phyloP scores from a whole-genome alignment of 345 rosid species.

The Ailanthus altissimus region DNA sequence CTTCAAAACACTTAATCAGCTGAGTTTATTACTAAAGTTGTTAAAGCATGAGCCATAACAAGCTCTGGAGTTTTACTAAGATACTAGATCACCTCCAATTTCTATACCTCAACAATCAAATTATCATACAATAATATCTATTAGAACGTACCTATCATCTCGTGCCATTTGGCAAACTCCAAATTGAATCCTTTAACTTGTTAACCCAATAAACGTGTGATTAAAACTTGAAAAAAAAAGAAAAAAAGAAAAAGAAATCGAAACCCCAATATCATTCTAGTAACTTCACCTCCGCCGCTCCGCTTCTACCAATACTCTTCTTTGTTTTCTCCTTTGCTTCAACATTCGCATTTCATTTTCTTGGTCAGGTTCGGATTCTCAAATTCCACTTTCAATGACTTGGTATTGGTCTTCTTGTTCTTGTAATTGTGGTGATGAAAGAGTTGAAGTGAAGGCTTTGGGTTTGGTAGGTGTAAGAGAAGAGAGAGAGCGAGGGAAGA shows the following conservation, averaged over 20 bases:
- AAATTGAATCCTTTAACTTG: not conserved
- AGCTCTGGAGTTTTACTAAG: too few relatives aligned
- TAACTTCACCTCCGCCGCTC: not conserved
- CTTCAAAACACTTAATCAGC: too few relatives aligned
- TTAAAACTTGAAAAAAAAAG: too few relatives aligned
- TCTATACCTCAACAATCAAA: not conserved
- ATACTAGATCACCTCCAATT: too few relatives aligned
- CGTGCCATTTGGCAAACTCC: not conserved
- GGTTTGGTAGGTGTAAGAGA: conserved; percentile 2
- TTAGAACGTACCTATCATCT: not conserved
- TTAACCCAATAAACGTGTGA: not conserved
- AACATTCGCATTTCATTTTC: not conserved
- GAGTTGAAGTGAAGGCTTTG: conserved; percentile 19
- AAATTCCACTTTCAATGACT: not conserved
- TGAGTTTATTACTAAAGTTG: too few relatives aligned
- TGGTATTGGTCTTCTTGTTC: not conserved
- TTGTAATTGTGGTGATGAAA: not conserved
- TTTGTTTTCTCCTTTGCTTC: not conserved
- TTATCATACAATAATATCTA: not conserved
- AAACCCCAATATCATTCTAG: too few relatives aligned
- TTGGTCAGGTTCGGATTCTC: not conserved
- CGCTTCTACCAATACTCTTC: not conserved
- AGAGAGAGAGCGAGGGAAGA: conserved; percentile 5
- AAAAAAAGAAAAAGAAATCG: too few relatives aligned
- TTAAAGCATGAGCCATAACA: too few relatives aligned